phyloP scores from a whole-genome alignment of 2,329 filamentous ascomycete genomes.

The Canariomyces notabilis region DNA sequence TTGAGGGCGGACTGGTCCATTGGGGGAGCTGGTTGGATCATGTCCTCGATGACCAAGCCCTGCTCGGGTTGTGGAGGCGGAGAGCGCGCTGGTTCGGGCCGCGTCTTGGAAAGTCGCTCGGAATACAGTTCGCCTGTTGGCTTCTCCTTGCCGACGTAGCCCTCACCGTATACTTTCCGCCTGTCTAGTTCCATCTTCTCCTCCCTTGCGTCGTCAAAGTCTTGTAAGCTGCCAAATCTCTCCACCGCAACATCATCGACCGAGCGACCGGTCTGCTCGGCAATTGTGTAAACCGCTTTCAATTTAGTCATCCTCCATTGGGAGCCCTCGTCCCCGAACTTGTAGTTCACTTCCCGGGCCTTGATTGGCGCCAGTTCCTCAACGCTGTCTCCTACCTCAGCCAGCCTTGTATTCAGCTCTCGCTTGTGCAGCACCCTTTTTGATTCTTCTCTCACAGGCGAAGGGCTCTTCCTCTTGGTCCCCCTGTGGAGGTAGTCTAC shows the following conservation, averaged over 20 bases:
- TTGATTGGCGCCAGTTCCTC: constrained; percentile 50
- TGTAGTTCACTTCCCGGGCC: constrained; percentile 67
- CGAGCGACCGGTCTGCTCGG: constrained; percentile 64
- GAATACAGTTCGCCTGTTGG: constrained; percentile 82
- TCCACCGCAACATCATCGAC: constrained; percentile 81
- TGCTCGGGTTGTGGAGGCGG: constrained; percentile 38
- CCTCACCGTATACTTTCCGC: constrained; percentile 73
- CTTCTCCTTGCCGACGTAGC: constrained; percentile 78
- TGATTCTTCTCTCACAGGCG: constrained; percentile 55
- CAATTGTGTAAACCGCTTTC: constrained; percentile 74
- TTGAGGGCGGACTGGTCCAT: constrained; percentile 80
- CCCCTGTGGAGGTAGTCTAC: constrained; percentile 73
- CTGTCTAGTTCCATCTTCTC: constrained; percentile 88
- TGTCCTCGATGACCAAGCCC: constrained; percentile 53
- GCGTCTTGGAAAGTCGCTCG: constrained; percentile 62
- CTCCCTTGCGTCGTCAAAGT: constrained; percentile 89
- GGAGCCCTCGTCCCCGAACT: constrained; percentile 82
- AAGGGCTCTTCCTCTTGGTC: constrained; percentile 50
- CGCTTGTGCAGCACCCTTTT: constrained; percentile 70
- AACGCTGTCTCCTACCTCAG: constrained; percentile 54
- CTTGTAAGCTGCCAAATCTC: constrained; percentile 71
- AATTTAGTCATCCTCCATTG: constrained; percentile 97
- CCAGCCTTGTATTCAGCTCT: constrained; percentile 67
- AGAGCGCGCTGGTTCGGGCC: constrained; percentile 29
- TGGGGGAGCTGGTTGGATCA: constrained; percentile 42